These are phyloP conservation scores for Saitozyma podzolica DNA, from an alignment of 768 basidiomycete genomes.

Conservation along the genomic window DNA sequence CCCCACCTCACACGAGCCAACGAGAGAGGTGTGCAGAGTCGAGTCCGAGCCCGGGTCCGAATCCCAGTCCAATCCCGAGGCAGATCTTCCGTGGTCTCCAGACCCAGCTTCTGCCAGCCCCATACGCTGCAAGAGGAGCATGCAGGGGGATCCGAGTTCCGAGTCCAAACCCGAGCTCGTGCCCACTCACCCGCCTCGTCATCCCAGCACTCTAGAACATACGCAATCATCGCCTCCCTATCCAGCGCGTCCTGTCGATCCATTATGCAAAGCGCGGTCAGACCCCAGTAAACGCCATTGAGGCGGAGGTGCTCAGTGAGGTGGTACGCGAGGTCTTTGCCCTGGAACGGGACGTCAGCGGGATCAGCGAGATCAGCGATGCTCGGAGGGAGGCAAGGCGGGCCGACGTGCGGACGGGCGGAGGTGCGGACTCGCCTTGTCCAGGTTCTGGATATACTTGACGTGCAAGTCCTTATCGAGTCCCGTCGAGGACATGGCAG, in stretches of 20 bases:
- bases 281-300: constrained; percentile 96
- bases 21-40: too few species aligned
- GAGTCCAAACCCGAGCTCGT: too few species aligned
- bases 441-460: constrained; percentile 72
- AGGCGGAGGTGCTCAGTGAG: constrained; percentile 88
- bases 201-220: constrained; percentile 94
- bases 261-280: constrained; percentile 83
- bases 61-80: too few species aligned
- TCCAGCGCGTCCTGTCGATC: constrained; percentile 73
- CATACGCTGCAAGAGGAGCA: too few species aligned
- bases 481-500: too few species aligned
- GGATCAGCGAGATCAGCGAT: background rate
- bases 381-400: too few species aligned
- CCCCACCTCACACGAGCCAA: too few species aligned
- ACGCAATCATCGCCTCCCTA: constrained; percentile 78
- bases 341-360: constrained; percentile 52
- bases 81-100: too few species aligned
- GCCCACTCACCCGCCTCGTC: constrained; percentile 70
- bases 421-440: constrained; percentile 67
- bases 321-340: constrained; percentile 80
- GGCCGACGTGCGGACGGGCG: too few species aligned
- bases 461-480: constrained; percentile 51
- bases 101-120: too few species aligned
- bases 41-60: too few species aligned
- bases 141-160: too few species aligned